Conservation (phyloP, 2,329 filamentous ascomycete species). For the Phoma sp. region DNA sequence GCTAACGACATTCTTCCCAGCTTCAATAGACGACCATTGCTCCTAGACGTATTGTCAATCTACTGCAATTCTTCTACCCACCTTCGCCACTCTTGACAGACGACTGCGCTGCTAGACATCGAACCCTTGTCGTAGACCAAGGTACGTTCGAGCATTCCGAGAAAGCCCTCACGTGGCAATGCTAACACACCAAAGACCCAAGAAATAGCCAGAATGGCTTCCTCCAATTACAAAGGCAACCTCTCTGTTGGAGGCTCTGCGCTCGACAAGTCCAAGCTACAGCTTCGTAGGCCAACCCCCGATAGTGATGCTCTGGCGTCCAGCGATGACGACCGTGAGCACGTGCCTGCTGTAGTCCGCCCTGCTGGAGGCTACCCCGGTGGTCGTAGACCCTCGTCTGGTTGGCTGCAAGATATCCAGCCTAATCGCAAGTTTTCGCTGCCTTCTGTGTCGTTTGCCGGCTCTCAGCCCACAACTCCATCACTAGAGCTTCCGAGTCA, state of each 20-base stretch:
- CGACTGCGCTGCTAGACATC: background rate
- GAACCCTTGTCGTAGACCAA: background rate
- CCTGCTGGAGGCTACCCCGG: conserved; percentile 31
- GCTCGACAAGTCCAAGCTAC: conserved; percentile 71
- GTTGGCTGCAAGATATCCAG: conserved; percentile 86
- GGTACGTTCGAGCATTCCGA: background rate
- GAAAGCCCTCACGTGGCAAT: background rate
- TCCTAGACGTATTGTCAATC: background rate
- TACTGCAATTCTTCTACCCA: background rate
- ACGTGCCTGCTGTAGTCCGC: conserved; percentile 34
- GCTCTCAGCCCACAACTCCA: conserved; percentile 82
- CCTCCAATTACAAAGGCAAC: conserved; percentile 36
- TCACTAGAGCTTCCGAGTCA: conserved; percentile 65
- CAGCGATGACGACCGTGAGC: conserved; percentile 88
- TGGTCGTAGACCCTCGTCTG: conserved; percentile 40
- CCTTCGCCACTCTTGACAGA: background rate
- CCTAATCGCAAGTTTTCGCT: conserved; percentile 74
- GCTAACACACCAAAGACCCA: conserved; percentile 1
- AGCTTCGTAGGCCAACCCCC: conserved; percentile 80
- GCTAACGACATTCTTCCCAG: background rate
- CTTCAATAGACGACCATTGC: background rate
- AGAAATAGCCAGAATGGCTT: conserved; percentile 31
- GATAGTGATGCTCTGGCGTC: conserved; percentile 94
- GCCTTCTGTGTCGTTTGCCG: conserved; percentile 70
- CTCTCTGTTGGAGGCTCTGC: conserved; percentile 38